phyloP scores from a whole-genome alignment of 495 filamentous ascomycete genomes.

The Talaromyces thailandensis region DNA sequence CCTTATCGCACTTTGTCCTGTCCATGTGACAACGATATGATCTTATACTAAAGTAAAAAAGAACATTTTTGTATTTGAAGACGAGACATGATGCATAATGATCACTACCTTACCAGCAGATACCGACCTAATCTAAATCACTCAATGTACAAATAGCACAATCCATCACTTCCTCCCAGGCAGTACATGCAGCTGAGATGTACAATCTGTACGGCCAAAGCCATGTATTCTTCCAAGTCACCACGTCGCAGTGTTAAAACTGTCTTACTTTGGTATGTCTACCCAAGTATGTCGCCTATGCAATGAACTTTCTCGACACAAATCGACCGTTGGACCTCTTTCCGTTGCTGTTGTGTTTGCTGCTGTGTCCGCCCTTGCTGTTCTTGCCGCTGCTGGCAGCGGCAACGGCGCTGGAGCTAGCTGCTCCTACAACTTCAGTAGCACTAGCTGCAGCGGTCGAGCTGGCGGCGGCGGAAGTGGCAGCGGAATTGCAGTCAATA shows the following conservation, averaged over 20 bases:
- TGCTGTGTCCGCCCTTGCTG: background rate
- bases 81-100: background rate
- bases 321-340: background rate
- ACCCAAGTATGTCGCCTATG: background rate
- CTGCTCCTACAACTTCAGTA: background rate
- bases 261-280: background rate
- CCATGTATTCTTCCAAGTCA: background rate
- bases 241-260: background rate
- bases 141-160: background rate
- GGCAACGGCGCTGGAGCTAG: background rate
- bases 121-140: background rate
- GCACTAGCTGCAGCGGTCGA: background rate
- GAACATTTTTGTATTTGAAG: background rate
- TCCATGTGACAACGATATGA: no score
- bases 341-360: background rate
- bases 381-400: background rate
- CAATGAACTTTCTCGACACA: constrained; percentile 4
- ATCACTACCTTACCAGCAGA: background rate
- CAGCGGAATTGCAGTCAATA: background rate
- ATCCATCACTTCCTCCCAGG: background rate
- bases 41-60: no score
- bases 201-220: background rate
- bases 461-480: background rate
- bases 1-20: background rate
- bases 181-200: background rate